Evolutionary conservation across 768 basidiomycete species (phyloP).

Genomic region (Austroboletus festivus): DNA sequence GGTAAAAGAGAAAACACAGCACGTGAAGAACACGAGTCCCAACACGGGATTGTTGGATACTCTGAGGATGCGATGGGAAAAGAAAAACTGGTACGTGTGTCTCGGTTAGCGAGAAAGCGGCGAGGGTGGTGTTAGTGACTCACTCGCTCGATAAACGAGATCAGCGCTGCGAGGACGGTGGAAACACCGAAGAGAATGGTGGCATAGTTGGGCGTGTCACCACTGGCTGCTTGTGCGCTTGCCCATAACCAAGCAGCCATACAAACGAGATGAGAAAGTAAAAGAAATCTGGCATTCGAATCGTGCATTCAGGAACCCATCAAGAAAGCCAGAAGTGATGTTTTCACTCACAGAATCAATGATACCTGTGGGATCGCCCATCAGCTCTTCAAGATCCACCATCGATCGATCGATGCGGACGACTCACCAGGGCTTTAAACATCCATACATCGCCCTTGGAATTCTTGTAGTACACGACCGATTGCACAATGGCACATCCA

Average conservation of each 20-base stretch:
- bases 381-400: constrained; percentile 1
- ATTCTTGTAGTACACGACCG: constrained; percentile 26
- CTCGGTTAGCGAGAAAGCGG: not conserved
- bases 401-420: not conserved
- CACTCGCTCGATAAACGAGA: constrained; percentile 18
- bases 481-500: constrained; percentile 25
- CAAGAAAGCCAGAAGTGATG: not conserved
- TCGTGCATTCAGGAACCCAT: constrained; percentile 4
- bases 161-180: constrained; percentile 8
- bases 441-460: constrained; percentile 11
- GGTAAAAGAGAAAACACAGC: constrained; percentile 21
- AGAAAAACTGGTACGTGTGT: constrained; percentile 15
- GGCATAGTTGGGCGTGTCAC: constrained; percentile 7
- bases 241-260: constrained; percentile 21
- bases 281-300: constrained; percentile 11
- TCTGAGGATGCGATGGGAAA: constrained; percentile 16
- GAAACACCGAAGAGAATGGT: constrained; percentile 19
- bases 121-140: not conserved
- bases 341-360: constrained; percentile 18
- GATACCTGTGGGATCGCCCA: constrained; percentile 8
- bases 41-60: constrained; percentile 14
- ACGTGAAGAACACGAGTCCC: constrained; percentile 9
- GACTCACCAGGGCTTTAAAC: constrained; percentile 18
- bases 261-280: constrained; percentile 16
- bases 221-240: not conserved